Conservation (phyloP, 768 basidiomycete genomes). For the Lactarius akahatsu region DNA sequence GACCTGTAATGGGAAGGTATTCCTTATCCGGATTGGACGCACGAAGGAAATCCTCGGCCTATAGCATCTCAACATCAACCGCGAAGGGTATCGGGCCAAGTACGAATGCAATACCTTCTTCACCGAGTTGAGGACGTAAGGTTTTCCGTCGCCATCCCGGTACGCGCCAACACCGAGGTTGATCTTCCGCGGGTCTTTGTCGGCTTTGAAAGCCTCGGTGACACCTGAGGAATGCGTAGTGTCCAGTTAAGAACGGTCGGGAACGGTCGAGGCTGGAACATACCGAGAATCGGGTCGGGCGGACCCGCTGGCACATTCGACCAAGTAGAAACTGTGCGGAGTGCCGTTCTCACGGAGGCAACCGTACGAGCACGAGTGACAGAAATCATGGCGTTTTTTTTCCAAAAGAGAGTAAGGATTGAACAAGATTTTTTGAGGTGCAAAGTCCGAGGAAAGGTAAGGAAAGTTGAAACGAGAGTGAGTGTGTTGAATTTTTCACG, state of each 20-base stretch:
- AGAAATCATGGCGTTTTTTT: slow-evolving; percentile 42
- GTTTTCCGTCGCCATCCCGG: slow-evolving; percentile 92
- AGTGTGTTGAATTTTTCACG: slow-evolving; percentile 20
- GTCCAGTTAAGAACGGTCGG: neutral
- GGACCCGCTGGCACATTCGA: slow-evolving; percentile 81
- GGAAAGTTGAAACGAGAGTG: slow-evolving; percentile 10
- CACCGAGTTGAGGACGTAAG: slow-evolving; percentile 87
- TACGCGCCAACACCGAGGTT: slow-evolving; percentile 98
- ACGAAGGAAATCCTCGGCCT: slow-evolving; percentile 78
- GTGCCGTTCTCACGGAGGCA: slow-evolving; percentile 43
- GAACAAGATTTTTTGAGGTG: slow-evolving; percentile 32
- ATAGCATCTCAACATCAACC: slow-evolving; percentile 23
- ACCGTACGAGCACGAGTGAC: slow-evolving; percentile 46
- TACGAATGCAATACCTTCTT: slow-evolving; percentile 57
- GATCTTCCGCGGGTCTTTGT: slow-evolving; percentile 89
- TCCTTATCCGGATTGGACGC: slow-evolving; percentile 82
- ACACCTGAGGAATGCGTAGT: slow-evolving; percentile 52
- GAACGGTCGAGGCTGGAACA: slow-evolving; percentile 30
- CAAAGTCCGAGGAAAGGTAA: slow-evolving; percentile 25
- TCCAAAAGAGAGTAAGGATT: slow-evolving; percentile 26
- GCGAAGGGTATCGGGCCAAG: slow-evolving; percentile 7
- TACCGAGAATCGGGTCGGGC: slow-evolving; percentile 91
- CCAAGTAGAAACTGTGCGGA: slow-evolving; percentile 68
- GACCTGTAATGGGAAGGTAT: slow-evolving; percentile 94
- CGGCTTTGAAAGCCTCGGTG: slow-evolving; percentile 95